Conservation (phyloP, 495 filamentous ascomycete species). For the Terfezia boudieri region DNA sequence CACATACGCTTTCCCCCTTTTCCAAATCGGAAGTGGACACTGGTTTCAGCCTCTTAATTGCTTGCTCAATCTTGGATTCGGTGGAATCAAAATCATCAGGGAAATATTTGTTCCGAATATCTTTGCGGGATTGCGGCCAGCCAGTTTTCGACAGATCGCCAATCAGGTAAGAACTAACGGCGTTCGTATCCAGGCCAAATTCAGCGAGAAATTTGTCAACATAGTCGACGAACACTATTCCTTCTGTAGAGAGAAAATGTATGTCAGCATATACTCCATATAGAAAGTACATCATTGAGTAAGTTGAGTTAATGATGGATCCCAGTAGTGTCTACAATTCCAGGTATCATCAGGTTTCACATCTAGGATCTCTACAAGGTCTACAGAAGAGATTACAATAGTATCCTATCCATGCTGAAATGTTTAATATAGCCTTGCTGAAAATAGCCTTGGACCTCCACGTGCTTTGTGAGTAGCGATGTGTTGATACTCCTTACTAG, state of each 20-base stretch:
- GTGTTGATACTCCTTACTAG: too few relatives aligned
- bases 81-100: constrained; percentile 13
- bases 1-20: constrained; percentile 11
- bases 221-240: constrained; percentile 11
- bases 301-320: not conserved
- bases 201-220: constrained; percentile 11
- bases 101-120: constrained; percentile 5
- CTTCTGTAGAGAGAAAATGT: constrained; percentile 2
- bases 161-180: constrained; percentile 12
- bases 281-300: not conserved
- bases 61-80: constrained; percentile 9
- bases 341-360: not conserved
- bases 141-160: constrained; percentile 2
- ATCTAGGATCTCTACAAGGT: not conserved
- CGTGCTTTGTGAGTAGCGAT: too few relatives aligned
- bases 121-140: not conserved
- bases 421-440: too few relatives aligned
- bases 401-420: too few relatives aligned
- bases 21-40: constrained; percentile 3
- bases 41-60: constrained; percentile 3
- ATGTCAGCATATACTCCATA: not conserved
- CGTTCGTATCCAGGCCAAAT: constrained; percentile 5
- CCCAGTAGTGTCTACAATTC: not conserved
- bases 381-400: too few relatives aligned
- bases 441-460: too few relatives aligned